A percentile compares a stretch with the other conserved stretches of the same genome.
Conservation (phyloP, 306 rosid species). For the Echinosophora koreensis region DNA sequence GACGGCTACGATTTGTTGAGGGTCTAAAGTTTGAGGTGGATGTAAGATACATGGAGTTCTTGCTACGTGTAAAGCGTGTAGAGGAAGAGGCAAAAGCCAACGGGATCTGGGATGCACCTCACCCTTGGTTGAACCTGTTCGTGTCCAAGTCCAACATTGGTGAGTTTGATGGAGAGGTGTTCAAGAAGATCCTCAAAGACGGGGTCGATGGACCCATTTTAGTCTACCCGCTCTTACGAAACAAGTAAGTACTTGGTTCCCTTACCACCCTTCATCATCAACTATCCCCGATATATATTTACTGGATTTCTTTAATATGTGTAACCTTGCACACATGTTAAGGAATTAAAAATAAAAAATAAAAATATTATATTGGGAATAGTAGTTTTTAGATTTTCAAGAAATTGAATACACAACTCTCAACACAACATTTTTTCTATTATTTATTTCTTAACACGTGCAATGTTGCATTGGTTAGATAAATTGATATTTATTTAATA, state of each 20-base stretch:
- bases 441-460: too few species aligned
- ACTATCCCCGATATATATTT: too few species aligned
- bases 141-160: slow-evolving; percentile 64
- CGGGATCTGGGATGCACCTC: slow-evolving; percentile 86
- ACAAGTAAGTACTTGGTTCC: slow-evolving; percentile 57
- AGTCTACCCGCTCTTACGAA: slow-evolving; percentile 74
- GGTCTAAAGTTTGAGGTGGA: slow-evolving; percentile 68
- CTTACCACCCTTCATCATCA: background rate
- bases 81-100: slow-evolving; percentile 77
- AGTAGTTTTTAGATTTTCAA: too few species aligned
- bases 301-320: too few species aligned
- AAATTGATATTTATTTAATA: too few species aligned
- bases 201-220: slow-evolving; percentile 84
- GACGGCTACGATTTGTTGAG: slow-evolving; percentile 65
- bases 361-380: too few species aligned
- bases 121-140: slow-evolving; percentile 84
- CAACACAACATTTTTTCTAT: too few species aligned
- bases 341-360: too few species aligned
- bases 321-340: too few species aligned
- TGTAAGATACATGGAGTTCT: slow-evolving; percentile 66
- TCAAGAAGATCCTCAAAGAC: slow-evolving; percentile 65
- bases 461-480: too few species aligned
- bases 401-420: too few species aligned
- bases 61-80: slow-evolving; percentile 81
- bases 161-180: slow-evolving; percentile 70